Evolutionary conservation across 192 early-diverging fungal genomes (phyloP), one percentile per base, ranked within the genome.

Genomic region (Rhizophlyctis rosea): DNA sequence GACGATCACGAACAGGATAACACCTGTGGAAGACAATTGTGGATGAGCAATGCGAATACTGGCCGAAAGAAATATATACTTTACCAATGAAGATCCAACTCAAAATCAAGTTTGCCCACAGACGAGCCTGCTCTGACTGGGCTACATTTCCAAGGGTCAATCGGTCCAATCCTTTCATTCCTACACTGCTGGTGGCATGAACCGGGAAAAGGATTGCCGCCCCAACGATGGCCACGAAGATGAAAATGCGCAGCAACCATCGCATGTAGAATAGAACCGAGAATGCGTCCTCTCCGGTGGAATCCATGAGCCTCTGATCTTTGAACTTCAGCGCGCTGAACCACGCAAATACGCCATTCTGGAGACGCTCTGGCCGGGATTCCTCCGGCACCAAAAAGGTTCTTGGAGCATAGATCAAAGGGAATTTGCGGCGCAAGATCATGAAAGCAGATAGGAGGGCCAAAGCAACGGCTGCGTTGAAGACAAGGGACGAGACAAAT

Each of bases 241-340:
- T 32, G 68, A 93, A 93, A 39, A 91, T 69, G 0, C 83, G 74
- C 34, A 87, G 80, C 51, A 83, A 80, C 50, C 84, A 74, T 23
- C 86, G 80, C 36, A 90, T 79, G 54, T 87, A 89, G 28, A 84
- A 82, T 47, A 96, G 61, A 59, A 88, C 83, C 80, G 91, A 89
- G 65, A 85, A 96, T 7, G 39, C 39, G 39, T 44, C 39, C 18
- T 44, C 39, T 7, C 39, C 39, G 39, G 39, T 18, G 39, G 7
- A 18, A 18, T 44, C 39, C 7, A 44, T 44, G 39, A 44, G 9
- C 39, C 9, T 44, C 9, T 44, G 9, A 44, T 44, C 39, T 7
- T 18, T 44, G 18, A 18, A 13, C 18, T 44, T 44, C 9, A 44
- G 39, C 9, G 39, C 18, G 7, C 18, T 7, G 39, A 44, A 18